Percentiles rank a stretch among this genome's conserved stretches.
phyloP scores from a whole-genome alignment of 129 eudicot genomes.

The Silybum marianum region DNA sequence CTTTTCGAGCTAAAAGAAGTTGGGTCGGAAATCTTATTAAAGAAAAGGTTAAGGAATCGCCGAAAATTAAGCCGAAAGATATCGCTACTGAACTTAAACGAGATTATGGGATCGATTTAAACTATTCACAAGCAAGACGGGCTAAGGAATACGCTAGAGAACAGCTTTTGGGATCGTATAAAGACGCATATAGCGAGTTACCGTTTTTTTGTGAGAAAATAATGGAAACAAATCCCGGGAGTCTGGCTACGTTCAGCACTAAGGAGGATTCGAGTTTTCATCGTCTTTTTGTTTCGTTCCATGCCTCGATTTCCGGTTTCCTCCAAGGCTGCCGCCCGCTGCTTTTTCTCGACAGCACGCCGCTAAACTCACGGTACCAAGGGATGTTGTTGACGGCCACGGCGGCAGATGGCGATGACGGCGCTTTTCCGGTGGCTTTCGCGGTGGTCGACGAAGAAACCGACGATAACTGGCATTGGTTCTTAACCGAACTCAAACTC shows the following conservation, averaged over 20 bases:
- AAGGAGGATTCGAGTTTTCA: constrained; percentile 67
- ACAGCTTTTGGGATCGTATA: constrained; percentile 55
- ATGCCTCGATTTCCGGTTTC: constrained; percentile 55
- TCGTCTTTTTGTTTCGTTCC: constrained; percentile 55
- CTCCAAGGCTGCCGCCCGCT: constrained; percentile 64
- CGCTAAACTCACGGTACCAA: constrained; percentile 57
- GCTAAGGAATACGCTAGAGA: constrained; percentile 53
- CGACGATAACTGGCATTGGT: constrained; percentile 67
- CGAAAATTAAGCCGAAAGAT: constrained; percentile 54
- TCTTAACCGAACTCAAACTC: constrained; percentile 45
- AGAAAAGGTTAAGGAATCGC: constrained; percentile 55
- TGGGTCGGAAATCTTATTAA: constrained; percentile 56
- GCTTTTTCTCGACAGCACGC: constrained; percentile 51
- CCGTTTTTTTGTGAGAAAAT: constrained; percentile 55
- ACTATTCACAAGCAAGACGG: constrained; percentile 54
- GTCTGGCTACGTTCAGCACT: constrained; percentile 56
- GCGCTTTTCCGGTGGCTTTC: constrained; percentile 59
- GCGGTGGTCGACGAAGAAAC: constrained; percentile 62
- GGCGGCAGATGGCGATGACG: constrained; percentile 64
- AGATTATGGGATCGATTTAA: constrained; percentile 54
- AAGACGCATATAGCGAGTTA: constrained; percentile 50
- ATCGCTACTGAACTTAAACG: constrained; percentile 51
- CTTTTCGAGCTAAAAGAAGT: constrained; percentile 47
- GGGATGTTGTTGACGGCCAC: constrained; percentile 61
- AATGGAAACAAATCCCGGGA: constrained; percentile 59